A percentile compares a stretch with the other conserved stretches of the same genome.
Conservation (phyloP, 306 rosid genomes). For the Nissolia schottii region DNA sequence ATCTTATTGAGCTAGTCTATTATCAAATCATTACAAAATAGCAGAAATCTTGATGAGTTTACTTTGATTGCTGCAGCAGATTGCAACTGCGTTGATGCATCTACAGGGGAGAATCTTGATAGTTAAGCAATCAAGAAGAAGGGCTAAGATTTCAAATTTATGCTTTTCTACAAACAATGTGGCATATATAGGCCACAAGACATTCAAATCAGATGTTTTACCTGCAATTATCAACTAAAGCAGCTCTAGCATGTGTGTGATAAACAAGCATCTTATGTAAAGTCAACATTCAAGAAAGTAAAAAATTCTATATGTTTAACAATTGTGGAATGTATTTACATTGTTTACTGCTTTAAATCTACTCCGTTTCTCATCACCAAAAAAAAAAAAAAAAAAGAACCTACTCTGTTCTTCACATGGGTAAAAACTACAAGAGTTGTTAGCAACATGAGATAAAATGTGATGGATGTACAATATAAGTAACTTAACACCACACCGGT, state of each 20-base stretch:
- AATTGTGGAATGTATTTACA: neutral
- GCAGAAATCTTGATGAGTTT: neutral
- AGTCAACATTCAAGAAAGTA: conserved; percentile 24
- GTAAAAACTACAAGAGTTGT: neutral
- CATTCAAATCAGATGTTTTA: conserved; percentile 25
- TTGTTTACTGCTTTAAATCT: neutral
- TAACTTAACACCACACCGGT: neutral
- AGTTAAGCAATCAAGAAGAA: conserved; percentile 35
- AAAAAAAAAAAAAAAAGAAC: too few relatives aligned
- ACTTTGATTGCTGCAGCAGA: conserved; percentile 57
- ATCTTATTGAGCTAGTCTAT: conserved; percentile 18
- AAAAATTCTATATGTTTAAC: neutral
- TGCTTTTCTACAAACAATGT: conserved; percentile 23
- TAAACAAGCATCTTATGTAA: conserved; percentile 31
- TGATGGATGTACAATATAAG: neutral
- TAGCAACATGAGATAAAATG: neutral
- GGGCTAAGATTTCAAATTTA: conserved; percentile 34
- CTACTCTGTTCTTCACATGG: neutral
- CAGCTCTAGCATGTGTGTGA: conserved; percentile 36
- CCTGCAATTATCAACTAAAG: conserved; percentile 28
- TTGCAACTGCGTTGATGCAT: conserved; percentile 50
- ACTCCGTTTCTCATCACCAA: neutral
- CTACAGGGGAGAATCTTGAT: conserved; percentile 26
- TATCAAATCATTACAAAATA: conserved; percentile 5
- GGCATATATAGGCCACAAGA: conserved; percentile 30